Base-by-base conservation (phyloP, 31 red algal genomes). In the Odonthalia washingtoniensis region DNA sequence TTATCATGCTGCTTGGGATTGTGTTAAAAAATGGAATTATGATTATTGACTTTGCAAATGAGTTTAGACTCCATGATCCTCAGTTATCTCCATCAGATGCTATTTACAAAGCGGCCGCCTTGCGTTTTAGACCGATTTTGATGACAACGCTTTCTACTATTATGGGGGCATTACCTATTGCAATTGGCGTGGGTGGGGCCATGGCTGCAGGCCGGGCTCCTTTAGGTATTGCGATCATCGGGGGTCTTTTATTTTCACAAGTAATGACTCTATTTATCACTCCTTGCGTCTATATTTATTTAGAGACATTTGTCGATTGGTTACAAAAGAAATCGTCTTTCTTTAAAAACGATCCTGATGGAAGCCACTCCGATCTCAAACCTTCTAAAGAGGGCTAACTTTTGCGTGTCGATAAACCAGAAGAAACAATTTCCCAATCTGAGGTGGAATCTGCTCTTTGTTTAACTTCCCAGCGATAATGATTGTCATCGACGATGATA, bases 41-140 rank as follows among this genome's bases (percentile, higher is more conserved):
- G 26, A 75, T 75, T 3, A 39, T 75, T 41, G 72, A 75, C 32
- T 75, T 75, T 43, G 72, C 38, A 32, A 75, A 75, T 75, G 34
- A 43, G 72, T 44, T 44, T 44, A 44, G 42, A 44, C 40, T 75
- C 36, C 72, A 41, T 28, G 72, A 37, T 28, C 72, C 26, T 30
- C 32, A 39, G 26, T 40, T 41, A 28, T 32, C 33, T 30, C 27
- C 27, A 30, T 37, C 40, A 28, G 34, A 75, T 38, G 72, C 72
- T 28, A 28, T 75, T 37, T 38, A 38, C 72, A 39, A 75, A 43
- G 72, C 72, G 39, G 31, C 72, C 31, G 26, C 26, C 26, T 38
- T 43, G 26, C 72, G 72, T 39, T 41, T 75, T 40, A 32, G 72
- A 28, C 72, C 72, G 27, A 75, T 75, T 43, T 28, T 75, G 31